Evolutionary conservation across 257 asterid genomes (phyloP), one percentile per base, ranked within the genome.

Genomic region (Echium plantagineum): DNA sequence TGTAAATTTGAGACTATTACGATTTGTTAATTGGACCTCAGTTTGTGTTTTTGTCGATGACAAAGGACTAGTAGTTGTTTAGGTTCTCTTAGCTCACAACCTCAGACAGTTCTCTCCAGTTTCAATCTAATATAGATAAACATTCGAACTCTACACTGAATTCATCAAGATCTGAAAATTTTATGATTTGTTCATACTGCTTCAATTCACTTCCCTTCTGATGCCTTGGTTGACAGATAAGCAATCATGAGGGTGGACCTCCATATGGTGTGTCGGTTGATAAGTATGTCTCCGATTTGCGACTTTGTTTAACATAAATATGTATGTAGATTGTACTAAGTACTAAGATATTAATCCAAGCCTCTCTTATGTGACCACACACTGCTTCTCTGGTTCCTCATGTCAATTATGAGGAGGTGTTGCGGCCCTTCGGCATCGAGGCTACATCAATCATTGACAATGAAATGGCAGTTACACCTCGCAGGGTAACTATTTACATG

Each of bases 231-330:
- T 62, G 16, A 59, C 87, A 89, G 97, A 76, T 81, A 48, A 84
- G 83, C 21, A 77, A 89, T 71, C 86, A 76, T 58, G 83, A 77
- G 70, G 94, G 94, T 15, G 97, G 97, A 21, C 97, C 97, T 49
- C 97, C 97, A 4, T 89, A 72, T 57, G 86, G 71, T 79, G 97
- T 86, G 59, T 82, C 97, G 49, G 76, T 84, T 60, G 47, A 84
- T 15, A 83, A 82, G 95, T 89, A 84, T 21, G 75, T 69, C 28
- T 69, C 72, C 31, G 0, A 65, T 62, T 22, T 57, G 53, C 59
- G 32, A 19, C 24, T 64, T 62, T 16, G 5, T 31, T 51, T 63
- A n/a, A n/a, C 17, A 30, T 58, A 10, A 18, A 58, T 58, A 31
- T 59, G 26, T 20, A 7, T 9, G 24, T 56, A 38, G 22, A 24